Base-by-base conservation (phyloP, 768 basidiomycete species). In the Mycena leptocephala region DNA sequence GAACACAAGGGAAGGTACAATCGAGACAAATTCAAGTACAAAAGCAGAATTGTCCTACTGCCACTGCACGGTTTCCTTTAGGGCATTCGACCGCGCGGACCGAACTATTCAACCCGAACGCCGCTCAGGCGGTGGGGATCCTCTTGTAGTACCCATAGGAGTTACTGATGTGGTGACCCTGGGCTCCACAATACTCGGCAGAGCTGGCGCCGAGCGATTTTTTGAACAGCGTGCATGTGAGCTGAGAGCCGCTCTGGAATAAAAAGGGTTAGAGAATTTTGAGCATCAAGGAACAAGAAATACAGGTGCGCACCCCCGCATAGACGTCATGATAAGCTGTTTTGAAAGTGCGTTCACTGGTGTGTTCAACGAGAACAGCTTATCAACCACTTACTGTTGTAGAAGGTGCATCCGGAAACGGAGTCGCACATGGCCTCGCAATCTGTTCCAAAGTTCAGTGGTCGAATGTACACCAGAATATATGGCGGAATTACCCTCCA, bases 401-500 rank as follows among this genome's bases (percentile, higher is more conserved):
- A 63, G 62, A 63, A 63, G 62, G 13, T 63, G 37, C 62, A 63
- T 16, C 62, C 62, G 37, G 37, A 39, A 18, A 63, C n/a, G 0
- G 62, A 39, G 14, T 63, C 62, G 62, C 62, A 63, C 62, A 63
- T 63, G 62, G 62, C 37, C 37, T 26, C 10, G 62, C 62, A 63
- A 63, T 63, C 62, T 63, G 14, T 59, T 59, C 7, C 13, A 35
- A 59, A 32, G 58, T 56, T 56, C 18, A 56, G 24, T 28, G 16
- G 26, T 32, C 10, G 55, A 28, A 26, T 26, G 55, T 59, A 53
- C 58, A 20, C 33, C 33, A 33, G 20, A 16, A 16, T 46, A 5
- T 46, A 46, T 46, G n/a, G 48, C n/a, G 58, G 33, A 59, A 18
- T 51, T 51, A 51, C 48, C 48, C 7, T 4, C 48, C 7, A 51